Evolutionary conservation across 768 basidiomycete genomes (phyloP).

Genomic region (Cystobasidium tubakii): DNA sequence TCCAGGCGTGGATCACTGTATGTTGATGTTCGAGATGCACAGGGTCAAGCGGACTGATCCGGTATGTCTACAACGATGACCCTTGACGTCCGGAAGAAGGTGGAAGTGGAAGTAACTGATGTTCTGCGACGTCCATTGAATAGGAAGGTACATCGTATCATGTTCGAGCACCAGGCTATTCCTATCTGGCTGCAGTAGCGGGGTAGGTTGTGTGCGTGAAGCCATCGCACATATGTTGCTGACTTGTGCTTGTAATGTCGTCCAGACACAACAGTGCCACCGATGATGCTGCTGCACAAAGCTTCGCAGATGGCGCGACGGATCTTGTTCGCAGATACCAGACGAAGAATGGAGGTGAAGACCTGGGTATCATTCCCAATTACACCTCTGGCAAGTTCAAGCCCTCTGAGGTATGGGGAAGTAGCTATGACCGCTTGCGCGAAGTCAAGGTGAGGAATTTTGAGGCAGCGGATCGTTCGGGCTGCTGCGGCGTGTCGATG

Average conservation of each 20-base stretch:
- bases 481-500: too few relatives aligned
- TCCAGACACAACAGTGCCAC: neutral
- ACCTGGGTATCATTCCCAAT: neutral
- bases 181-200: neutral
- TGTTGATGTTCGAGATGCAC: neutral
- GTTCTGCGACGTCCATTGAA: too few relatives aligned
- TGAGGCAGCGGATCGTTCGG: neutral
- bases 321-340: neutral
- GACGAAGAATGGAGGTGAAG: constrained; percentile 1
- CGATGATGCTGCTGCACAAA: neutral
- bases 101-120: too few relatives aligned
- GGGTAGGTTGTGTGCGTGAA: neutral
- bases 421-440: neutral
- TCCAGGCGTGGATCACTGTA: neutral
- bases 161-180: neutral
- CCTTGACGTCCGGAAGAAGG: too few relatives aligned
- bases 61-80: too few relatives aligned
- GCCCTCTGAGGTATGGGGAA: neutral
- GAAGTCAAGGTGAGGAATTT: neutral
- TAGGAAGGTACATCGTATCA: neutral
- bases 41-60: neutral
- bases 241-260: too few relatives aligned
- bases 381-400: neutral
- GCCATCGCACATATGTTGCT: neutral
- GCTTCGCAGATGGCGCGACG: neutral